phyloP scores from a whole-genome alignment of 768 basidiomycete species.

The Suillus subluteus region DNA sequence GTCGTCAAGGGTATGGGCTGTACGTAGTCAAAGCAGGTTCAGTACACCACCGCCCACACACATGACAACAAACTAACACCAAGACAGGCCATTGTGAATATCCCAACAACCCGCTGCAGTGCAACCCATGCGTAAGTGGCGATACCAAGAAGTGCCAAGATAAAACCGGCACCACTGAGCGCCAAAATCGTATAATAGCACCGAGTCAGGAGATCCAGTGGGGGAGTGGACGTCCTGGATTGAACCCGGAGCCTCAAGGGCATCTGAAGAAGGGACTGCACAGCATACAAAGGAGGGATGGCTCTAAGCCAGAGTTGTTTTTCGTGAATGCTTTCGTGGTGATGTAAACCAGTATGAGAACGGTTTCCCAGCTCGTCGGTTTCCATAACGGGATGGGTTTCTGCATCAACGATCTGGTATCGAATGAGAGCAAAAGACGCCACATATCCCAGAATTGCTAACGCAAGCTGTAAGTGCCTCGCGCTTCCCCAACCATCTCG shows the following conservation, averaged over 20 bases:
- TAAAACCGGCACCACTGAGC: conserved; percentile 28
- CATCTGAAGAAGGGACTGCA: neutral
- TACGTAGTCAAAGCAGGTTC: neutral
- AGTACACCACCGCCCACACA: conserved; percentile 29
- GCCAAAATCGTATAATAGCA: conserved; percentile 32
- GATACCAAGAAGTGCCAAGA: conserved; percentile 30
- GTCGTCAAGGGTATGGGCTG: no score
- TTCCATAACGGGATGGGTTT: neutral
- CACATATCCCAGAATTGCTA: conserved; percentile 31
- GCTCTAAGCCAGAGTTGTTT: neutral
- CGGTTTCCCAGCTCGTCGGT: neutral
- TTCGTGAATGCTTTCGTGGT: no score
- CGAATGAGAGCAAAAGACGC: conserved; percentile 34
- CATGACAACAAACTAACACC: conserved; percentile 21
- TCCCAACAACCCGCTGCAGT: conserved; percentile 27
- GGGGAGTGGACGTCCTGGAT: conserved; percentile 11
- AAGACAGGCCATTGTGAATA: conserved; percentile 32
- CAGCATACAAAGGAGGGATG: neutral
- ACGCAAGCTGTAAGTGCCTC: neutral
- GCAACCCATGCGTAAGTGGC: conserved; percentile 30
- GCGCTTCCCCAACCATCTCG: neutral
- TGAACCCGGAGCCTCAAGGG: neutral
- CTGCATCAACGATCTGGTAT: conserved; percentile 25
- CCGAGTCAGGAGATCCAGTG: conserved; percentile 25
- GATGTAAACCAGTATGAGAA: neutral